A percentile compares a stretch with the other conserved stretches of the same genome.
Evolutionary conservation across 768 basidiomycete genomes (phyloP).

Genomic region (Boletus speciosus): DNA sequence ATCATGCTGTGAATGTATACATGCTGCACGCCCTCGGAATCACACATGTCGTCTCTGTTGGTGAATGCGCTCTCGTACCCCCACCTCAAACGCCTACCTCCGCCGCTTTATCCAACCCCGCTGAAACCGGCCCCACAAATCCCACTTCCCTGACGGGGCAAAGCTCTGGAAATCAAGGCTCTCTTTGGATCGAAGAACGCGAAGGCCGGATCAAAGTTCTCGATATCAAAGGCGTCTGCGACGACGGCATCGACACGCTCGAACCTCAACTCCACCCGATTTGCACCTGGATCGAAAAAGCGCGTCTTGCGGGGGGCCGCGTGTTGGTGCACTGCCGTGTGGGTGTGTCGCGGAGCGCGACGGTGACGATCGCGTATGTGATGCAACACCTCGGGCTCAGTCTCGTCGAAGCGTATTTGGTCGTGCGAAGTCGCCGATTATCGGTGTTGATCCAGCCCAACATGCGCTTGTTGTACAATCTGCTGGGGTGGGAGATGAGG

Average conservation of each 20-base stretch:
- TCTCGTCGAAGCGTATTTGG: constrained; percentile 90
- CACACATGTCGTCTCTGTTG: constrained; percentile 95
- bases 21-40: constrained; percentile 96
- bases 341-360: constrained; percentile 94
- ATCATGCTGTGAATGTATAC: constrained; percentile 90
- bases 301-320: constrained; percentile 77
- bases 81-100: constrained; percentile 47
- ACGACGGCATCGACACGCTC: constrained; percentile 95
- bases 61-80: constrained; percentile 88
- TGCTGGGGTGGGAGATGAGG: constrained; percentile 92
- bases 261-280: constrained; percentile 85
- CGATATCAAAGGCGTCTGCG: constrained; percentile 89
- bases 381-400: constrained; percentile 88
- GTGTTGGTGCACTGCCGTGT: constrained; percentile 97
- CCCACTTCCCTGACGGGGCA: constrained; percentile 38
- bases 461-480: constrained; percentile 91
- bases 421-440: constrained; percentile 85
- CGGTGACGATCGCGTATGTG: constrained; percentile 95
- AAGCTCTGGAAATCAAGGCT: constrained; percentile 56
- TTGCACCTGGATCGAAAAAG: constrained; percentile 91
- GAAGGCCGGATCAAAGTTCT: constrained; percentile 88
- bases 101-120: neutral
- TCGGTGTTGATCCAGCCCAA: constrained; percentile 94
- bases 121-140: neutral
- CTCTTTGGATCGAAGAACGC: constrained; percentile 82